A percentile compares a stretch with the other conserved stretches of the same genome.
These are phyloP conservation scores for Cryptosporidium viatorum DNA, from an alignment of 169 alveolate genomes.

Conservation along the genomic window DNA sequence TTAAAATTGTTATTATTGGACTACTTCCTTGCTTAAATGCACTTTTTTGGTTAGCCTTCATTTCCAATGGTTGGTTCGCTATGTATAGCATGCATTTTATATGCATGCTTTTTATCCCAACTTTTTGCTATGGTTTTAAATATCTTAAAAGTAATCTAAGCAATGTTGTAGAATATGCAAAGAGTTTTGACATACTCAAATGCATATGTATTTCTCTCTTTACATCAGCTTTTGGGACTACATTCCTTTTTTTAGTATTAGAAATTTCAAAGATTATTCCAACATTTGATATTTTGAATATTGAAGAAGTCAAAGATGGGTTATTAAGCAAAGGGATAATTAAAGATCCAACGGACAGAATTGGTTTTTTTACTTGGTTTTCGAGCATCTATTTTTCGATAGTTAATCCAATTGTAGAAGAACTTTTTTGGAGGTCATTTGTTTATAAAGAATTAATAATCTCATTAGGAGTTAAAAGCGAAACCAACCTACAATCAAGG, in stretches of 20 bases:
- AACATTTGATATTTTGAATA: background rate
- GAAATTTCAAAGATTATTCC: background rate
- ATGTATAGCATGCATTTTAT: constrained; percentile 65
- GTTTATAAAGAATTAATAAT: constrained; percentile 15
- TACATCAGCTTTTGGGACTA: background rate
- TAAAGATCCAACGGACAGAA: background rate
- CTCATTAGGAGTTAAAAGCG: background rate
- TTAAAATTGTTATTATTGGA: constrained; percentile 11
- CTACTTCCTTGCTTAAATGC: constrained; percentile 39
- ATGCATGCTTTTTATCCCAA: constrained; percentile 48
- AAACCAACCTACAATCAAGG: background rate
- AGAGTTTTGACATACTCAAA: background rate
- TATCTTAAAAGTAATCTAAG: background rate
- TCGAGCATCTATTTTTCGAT: constrained; percentile 30
- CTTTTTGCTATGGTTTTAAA: background rate
- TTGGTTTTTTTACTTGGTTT: background rate
- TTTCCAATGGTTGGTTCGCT: constrained; percentile 61
- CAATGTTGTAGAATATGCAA: background rate
- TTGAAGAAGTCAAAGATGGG: background rate
- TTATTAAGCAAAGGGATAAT: constrained; percentile 9
- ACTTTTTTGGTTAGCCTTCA: constrained; percentile 13
- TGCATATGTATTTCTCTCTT: background rate
- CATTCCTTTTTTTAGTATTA: background rate
- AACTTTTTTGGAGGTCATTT: constrained; percentile 62
- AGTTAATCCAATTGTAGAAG: constrained; percentile 59